Conservation (phyloP, 2,329 filamentous ascomycete species). For the Ustilaginoidea virens region DNA sequence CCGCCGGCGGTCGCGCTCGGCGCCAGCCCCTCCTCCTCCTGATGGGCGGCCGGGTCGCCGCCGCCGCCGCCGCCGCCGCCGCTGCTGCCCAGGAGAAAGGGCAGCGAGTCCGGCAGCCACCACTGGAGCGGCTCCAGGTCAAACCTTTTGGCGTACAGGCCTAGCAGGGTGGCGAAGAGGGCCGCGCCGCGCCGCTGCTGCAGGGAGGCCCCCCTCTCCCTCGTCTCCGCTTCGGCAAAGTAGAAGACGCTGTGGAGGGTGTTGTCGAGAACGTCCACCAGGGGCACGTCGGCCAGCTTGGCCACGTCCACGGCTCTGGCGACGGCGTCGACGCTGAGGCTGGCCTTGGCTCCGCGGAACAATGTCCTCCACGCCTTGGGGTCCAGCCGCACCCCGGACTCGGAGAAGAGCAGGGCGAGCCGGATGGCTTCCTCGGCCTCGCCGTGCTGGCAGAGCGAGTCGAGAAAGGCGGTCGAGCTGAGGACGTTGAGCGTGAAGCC, state of each 20-base stretch:
- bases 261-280: slow-evolving; percentile 19
- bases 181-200: slow-evolving; percentile 18
- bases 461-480: slow-evolving; percentile 52
- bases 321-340: slow-evolving; percentile 38
- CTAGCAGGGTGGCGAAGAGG: slow-evolving; percentile 31
- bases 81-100: slow-evolving; percentile 14
- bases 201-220: slow-evolving; percentile 12
- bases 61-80: slow-evolving; percentile 8
- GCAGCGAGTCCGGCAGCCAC: slow-evolving; percentile 20
- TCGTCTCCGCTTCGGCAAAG: slow-evolving; percentile 25
- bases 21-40: too few relatives aligned
- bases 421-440: slow-evolving; percentile 20
- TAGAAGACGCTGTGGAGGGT: slow-evolving; percentile 33
- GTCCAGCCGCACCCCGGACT: slow-evolving; percentile 43
- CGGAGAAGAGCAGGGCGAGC: slow-evolving; percentile 17
- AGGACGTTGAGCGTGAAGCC: slow-evolving; percentile 48
- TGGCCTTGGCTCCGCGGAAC: slow-evolving; percentile 52
- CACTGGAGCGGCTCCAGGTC: slow-evolving; percentile 27
- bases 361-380: slow-evolving; percentile 52
- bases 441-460: slow-evolving; percentile 47
- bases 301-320: slow-evolving; percentile 19
- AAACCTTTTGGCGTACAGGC: slow-evolving; percentile 33
- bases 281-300: slow-evolving; percentile 32
- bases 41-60: too few relatives aligned
- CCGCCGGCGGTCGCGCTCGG: too few relatives aligned